phyloP scores from a whole-genome alignment of 257 asterid species.

The Solanum pinnatisectum region DNA sequence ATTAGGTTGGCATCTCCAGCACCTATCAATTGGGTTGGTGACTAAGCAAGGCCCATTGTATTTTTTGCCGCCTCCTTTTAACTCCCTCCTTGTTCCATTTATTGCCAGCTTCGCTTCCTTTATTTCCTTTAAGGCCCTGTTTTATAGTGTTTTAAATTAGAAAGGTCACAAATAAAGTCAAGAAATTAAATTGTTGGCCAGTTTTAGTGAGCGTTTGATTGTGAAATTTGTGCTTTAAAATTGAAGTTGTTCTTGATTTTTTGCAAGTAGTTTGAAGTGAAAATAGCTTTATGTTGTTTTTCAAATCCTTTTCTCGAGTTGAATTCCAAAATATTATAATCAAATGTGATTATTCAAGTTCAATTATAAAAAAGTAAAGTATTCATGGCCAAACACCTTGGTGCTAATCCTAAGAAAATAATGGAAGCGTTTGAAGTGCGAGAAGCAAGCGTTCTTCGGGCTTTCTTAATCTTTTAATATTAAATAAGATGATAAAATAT shows the following conservation, averaged over 20 bases:
- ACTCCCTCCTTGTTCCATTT: constrained; percentile 44
- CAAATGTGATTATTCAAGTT: no score
- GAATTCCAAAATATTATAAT: no score
- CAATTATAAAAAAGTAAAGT: no score
- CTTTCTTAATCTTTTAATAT: not conserved
- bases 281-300: no score
- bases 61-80: constrained; percentile 6
- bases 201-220: not conserved
- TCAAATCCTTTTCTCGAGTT: no score
- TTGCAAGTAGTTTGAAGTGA: no score
- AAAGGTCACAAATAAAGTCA: not conserved
- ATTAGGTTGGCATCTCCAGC: constrained; percentile 72
- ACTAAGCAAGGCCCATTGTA: constrained; percentile 43
- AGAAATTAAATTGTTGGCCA: not conserved
- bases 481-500: not conserved
- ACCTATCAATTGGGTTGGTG: constrained; percentile 70
- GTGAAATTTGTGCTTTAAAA: no score
- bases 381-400: no score
- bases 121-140: constrained; percentile 10
- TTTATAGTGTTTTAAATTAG: not conserved
- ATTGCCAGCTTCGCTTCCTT: not conserved
- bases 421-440: not conserved
- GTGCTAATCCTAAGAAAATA: not conserved
- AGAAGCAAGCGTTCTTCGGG: not conserved
- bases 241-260: not conserved